Percentiles rank a stretch among this genome's conserved stretches.
Evolutionary conservation across 331 rosid species (phyloP).

Genomic region (Telfairia occidentalis): DNA sequence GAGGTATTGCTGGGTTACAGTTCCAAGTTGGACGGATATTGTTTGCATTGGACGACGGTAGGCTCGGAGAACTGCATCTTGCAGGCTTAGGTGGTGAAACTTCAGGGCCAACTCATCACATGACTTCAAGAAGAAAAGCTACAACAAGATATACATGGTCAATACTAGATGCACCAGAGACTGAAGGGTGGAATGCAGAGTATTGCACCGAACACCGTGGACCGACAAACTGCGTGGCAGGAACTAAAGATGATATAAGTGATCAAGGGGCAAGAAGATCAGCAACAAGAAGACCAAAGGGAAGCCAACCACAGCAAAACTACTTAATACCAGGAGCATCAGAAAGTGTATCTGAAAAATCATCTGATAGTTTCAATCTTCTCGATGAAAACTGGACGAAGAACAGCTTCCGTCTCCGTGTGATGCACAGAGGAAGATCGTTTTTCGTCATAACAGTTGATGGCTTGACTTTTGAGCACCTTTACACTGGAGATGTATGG

Average conservation of each 20-base stretch:
- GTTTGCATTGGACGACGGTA: slow-evolving; percentile 64
- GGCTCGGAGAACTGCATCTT: slow-evolving; percentile 74
- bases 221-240: slow-evolving; percentile 59
- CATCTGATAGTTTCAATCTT: slow-evolving; percentile 31
- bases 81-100: slow-evolving; percentile 69
- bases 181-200: slow-evolving; percentile 94
- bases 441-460: slow-evolving; percentile 56
- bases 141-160: slow-evolving; percentile 60
- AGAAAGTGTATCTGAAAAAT: slow-evolving; percentile 13
- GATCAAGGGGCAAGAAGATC: slow-evolving; percentile 39
- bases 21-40: slow-evolving; percentile 56
- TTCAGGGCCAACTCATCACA: slow-evolving; percentile 49
- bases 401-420: slow-evolving; percentile 51
- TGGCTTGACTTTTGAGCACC: slow-evolving; percentile 64
- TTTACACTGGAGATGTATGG: slow-evolving; percentile 64
- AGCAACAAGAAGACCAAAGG: slow-evolving; percentile 48
- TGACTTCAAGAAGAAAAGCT: slow-evolving; percentile 37
- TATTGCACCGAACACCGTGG: slow-evolving; percentile 79
- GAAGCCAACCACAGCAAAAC: slow-evolving; percentile 41
- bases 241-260: slow-evolving; percentile 54
- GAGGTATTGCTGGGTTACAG: slow-evolving; percentile 60
- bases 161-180: slow-evolving; percentile 63
- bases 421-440: slow-evolving; percentile 67
- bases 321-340: slow-evolving; percentile 36
- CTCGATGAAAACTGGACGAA: slow-evolving; percentile 45